Percentiles rank a stretch among this genome's conserved stretches.
These are phyloP conservation scores for Dryadomyces sulphureus DNA, from an alignment of 2,329 filamentous ascomycete species.

Conservation along the genomic window DNA sequence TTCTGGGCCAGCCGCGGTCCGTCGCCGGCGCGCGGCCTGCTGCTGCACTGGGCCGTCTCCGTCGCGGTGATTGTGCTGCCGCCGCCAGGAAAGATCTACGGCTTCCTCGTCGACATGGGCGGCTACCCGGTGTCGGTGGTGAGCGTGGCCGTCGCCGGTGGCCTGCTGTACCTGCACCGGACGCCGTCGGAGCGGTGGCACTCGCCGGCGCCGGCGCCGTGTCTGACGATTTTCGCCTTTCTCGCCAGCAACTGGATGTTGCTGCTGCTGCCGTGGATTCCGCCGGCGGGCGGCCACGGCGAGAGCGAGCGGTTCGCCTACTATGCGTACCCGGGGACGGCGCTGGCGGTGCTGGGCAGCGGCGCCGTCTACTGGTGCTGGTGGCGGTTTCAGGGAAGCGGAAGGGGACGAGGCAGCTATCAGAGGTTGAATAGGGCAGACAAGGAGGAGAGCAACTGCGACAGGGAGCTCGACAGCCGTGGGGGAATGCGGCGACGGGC, in stretches of 20 bases:
- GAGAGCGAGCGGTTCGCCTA: conserved; percentile 18
- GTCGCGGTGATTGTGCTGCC: conserved; percentile 37
- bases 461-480: not conserved
- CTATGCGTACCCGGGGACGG: conserved; percentile 22
- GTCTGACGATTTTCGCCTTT: conserved; percentile 16
- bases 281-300: conserved; percentile 13
- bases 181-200: conserved; percentile 16
- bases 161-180: conserved; percentile 19
- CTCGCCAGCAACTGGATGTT: conserved; percentile 18
- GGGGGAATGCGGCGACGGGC: conserved; percentile 1
- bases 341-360: conserved; percentile 18
- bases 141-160: conserved; percentile 18
- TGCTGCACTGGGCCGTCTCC: conserved; percentile 47
- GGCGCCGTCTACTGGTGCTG: conserved; percentile 22
- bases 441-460: not conserved
- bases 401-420: not conserved
- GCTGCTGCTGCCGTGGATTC: conserved; percentile 21
- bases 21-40: conserved; percentile 21
- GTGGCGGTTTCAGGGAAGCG: conserved; percentile 14
- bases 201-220: conserved; percentile 17
- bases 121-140: conserved; percentile 23
- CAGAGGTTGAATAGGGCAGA: not conserved
- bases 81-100: conserved; percentile 26
- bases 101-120: conserved; percentile 23
- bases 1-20: conserved; percentile 18